phyloP scores from a whole-genome alignment of 371 early-diverging fungal species.

The Syncephalastrum sp. region DNA sequence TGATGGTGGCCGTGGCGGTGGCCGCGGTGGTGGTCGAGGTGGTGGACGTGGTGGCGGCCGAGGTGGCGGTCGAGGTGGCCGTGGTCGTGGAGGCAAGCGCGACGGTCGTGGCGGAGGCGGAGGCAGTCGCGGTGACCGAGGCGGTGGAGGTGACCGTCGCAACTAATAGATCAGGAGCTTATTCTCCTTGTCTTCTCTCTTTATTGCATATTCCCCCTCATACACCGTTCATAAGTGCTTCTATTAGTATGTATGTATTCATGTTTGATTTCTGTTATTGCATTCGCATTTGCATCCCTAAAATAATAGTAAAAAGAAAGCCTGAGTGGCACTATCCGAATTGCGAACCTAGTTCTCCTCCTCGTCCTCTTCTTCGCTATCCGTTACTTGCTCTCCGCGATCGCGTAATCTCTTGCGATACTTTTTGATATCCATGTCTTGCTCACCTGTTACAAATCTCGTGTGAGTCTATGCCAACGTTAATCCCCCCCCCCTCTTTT shows the following conservation, averaged over 20 bases:
- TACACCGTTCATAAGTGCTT: no score
- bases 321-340: no score
- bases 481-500: neutral
- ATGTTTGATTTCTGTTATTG: no score
- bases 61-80: conserved; percentile 2
- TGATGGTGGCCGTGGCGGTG: conserved; percentile 11
- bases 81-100: conserved; percentile 16
- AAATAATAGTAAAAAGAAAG: no score
- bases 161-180: neutral
- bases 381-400: conserved; percentile 57
- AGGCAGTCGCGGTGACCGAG: conserved; percentile 15
- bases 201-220: neutral
- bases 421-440: conserved; percentile 66
- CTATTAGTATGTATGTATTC: no score
- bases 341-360: conserved; percentile 22
- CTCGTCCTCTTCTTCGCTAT: conserved; percentile 55
- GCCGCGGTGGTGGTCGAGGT: conserved; percentile 1
- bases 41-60: neutral
- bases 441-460: conserved; percentile 48
- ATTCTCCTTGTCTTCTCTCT: neutral
- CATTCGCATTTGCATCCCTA: no score
- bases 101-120: conserved; percentile 17
- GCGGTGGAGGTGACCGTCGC: conserved; percentile 15
- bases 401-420: conserved; percentile 62
- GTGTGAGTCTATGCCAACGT: no score